Base-by-base conservation (phyloP, 331 rosid species). In the Dryas integrifolia region DNA sequence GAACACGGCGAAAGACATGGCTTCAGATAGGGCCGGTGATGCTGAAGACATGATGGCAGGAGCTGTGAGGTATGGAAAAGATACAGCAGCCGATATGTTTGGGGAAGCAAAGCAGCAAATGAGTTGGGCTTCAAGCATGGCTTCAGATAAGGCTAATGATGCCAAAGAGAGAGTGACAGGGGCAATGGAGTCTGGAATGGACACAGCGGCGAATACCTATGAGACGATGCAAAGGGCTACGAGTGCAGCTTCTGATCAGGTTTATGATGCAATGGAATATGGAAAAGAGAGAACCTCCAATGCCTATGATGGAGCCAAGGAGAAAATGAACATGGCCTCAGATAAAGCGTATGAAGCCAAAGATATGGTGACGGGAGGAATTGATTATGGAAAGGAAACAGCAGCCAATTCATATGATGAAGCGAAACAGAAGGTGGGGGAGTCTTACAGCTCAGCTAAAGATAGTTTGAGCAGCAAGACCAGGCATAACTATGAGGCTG, bases 61-160 rank as follows among this genome's bases (percentile, higher is more conserved):
- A 30, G 35, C 35, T 8, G 8, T 41, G 35, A 41, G 30, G n/a
- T 15, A n/a, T 15, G 67, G 67, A 4, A 62, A 39, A 41, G 49
- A 62, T 15, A 62, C 13, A 62, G 41, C 67, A 11, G 3, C 2
- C 35, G 35, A 30, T 30, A 30, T 30, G 35, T 30, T 1, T 30
- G 35, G 35, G 35, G 35, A 46, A 35, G 30, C 56, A 66, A 45
- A 6, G 57, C 15, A 10, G 6, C 16, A 18, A 47, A 24, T 10
- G 39, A 46, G 21, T 18, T 8, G 30, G 72, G 63, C 83, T 38
- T 64, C 76, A 9, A 76, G 66, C 11, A 24, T 5, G 63, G 63
- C 71, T 5, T 55, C 50, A 40, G 5, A 69, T 69, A 53, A 68
- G 24, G 12, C 50, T 5, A 4, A 40, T 38, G 61, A 51, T 39